Conservation (phyloP, 345 rosid genomes). For the Dimocarpus longan region DNA sequence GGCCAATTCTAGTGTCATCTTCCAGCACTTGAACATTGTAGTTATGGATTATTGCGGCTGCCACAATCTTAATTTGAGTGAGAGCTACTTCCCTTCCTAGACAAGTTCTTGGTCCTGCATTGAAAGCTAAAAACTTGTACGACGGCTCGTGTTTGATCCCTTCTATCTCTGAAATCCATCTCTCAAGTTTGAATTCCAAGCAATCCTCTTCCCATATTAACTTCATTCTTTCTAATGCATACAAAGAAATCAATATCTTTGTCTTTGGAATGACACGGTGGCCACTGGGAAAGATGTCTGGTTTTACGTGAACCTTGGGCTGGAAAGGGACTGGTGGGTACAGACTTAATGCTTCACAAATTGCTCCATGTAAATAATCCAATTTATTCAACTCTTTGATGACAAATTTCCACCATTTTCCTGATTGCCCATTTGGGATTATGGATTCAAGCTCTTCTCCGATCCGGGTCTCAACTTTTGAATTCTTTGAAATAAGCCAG, state of each 20-base stretch:
- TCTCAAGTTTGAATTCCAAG: slow-evolving; percentile 30
- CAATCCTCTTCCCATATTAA: background rate
- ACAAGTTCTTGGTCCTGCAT: no score
- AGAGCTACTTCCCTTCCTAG: slow-evolving; percentile 58
- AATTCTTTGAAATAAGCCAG: slow-evolving; percentile 11
- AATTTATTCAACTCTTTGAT: slow-evolving; percentile 16
- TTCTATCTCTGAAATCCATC: slow-evolving; percentile 31
- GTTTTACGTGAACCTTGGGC: slow-evolving; percentile 24
- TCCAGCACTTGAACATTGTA: slow-evolving; percentile 43
- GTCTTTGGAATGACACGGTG: slow-evolving; percentile 24
- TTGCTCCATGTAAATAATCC: slow-evolving; percentile 39
- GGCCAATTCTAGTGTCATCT: slow-evolving; percentile 32
- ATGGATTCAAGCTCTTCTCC: slow-evolving; percentile 44
- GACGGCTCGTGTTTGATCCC: slow-evolving; percentile 34
- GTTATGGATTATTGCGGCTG: slow-evolving; percentile 43
- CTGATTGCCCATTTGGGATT: background rate
- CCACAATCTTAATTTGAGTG: slow-evolving; percentile 51
- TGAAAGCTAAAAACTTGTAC: slow-evolving; percentile 39
- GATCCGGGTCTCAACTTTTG: slow-evolving; percentile 36
- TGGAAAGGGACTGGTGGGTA: slow-evolving; percentile 27
- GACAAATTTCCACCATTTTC: slow-evolving; percentile 1
- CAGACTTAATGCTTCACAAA: slow-evolving; percentile 41
- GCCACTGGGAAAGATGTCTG: slow-evolving; percentile 44
- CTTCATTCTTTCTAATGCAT: no score
- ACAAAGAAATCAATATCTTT: slow-evolving; percentile 20